phyloP scores from a whole-genome alignment of 148 eudicot genomes.

The Nyssa sinensis region DNA sequence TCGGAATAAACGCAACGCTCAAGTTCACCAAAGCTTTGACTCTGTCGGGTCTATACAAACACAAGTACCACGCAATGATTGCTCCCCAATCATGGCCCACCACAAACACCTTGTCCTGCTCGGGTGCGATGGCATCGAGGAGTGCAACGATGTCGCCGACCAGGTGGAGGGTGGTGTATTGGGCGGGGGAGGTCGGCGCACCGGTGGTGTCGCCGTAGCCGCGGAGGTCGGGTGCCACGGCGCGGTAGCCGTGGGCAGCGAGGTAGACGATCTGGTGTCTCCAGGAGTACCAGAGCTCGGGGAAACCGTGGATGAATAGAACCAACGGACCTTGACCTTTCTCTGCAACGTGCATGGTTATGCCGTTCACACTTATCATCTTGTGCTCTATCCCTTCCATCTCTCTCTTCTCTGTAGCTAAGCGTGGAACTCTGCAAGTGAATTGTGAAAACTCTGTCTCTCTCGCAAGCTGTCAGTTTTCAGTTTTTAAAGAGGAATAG shows the following conservation, averaged over 20 bases:
- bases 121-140: conserved; percentile 26
- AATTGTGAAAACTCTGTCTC: too few relatives aligned
- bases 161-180: too few relatives aligned
- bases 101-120: conserved; percentile 18
- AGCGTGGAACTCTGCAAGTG: too few relatives aligned
- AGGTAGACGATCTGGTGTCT: conserved; percentile 26
- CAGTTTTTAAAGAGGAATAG: too few relatives aligned
- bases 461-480: too few relatives aligned
- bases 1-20: conserved; percentile 12
- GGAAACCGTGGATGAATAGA: conserved; percentile 35
- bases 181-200: too few relatives aligned
- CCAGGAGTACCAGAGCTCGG: conserved; percentile 44
- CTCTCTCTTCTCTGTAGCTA: conserved; percentile 43
- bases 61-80: conserved; percentile 7
- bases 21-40: conserved; percentile 10
- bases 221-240: too few relatives aligned
- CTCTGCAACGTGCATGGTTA: too few relatives aligned
- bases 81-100: conserved; percentile 22
- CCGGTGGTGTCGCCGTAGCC: too few relatives aligned
- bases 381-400: too few relatives aligned
- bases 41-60: conserved; percentile 15
- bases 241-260: conserved; percentile 31
- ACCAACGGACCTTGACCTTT: conserved; percentile 26
- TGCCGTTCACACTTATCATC: too few relatives aligned
- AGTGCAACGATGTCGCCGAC: conserved; percentile 18